Evolutionary conservation across 2,329 filamentous ascomycete species (phyloP).

Genomic region (Fusarium keratoplasticum): DNA sequence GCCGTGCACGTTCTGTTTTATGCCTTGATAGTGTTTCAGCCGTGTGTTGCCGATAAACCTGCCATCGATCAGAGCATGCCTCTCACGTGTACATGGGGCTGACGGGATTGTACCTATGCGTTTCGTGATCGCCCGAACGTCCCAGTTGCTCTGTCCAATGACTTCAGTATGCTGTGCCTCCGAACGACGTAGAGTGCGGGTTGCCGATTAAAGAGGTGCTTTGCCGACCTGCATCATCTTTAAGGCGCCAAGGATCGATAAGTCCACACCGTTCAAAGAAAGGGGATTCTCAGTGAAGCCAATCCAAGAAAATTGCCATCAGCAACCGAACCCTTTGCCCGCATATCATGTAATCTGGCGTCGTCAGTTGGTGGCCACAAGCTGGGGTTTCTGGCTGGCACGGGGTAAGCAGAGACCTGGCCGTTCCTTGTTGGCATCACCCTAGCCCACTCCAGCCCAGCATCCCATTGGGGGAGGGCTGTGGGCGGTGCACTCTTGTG

Average conservation of each 20-base stretch:
- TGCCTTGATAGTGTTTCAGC: neutral
- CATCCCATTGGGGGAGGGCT: conserved; percentile 2
- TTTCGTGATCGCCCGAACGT: conserved; percentile 17
- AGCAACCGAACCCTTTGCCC: neutral
- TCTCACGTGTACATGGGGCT: neutral
- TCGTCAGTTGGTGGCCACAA: conserved; percentile 5
- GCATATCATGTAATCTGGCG: neutral
- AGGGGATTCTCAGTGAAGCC: neutral
- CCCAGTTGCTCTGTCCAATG: conserved; percentile 14
- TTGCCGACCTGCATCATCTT: neutral
- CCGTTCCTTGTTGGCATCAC: neutral
- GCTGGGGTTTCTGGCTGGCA: neutral
- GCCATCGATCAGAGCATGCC: neutral
- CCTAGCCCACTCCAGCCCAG: neutral
- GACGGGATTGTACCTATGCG: neutral
- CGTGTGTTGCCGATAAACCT: neutral
- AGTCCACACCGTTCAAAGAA: neutral
- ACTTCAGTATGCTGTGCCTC: conserved; percentile 17
- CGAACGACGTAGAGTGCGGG: neutral
- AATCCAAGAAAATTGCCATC: neutral
- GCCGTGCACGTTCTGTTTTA: neutral
- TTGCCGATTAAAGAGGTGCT: neutral
- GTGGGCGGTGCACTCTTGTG: conserved; percentile 10
- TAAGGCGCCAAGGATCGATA: neutral
- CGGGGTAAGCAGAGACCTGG: neutral